Conservation (phyloP, 108 stramenopile genomes). For the Cyclotella kingstonii region DNA sequence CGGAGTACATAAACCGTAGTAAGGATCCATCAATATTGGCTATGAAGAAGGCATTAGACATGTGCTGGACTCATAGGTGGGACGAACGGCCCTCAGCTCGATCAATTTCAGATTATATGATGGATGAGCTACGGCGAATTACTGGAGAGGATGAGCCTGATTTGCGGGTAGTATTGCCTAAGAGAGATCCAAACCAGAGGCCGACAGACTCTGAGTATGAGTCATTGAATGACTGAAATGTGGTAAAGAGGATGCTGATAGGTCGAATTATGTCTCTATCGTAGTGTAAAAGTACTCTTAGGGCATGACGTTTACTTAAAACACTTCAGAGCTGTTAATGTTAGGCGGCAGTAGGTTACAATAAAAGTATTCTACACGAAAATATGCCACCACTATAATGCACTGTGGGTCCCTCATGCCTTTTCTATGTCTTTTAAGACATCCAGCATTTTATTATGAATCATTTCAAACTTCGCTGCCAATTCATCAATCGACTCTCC, state of each 20-base stretch:
- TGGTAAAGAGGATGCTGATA: no score
- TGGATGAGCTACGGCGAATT: constrained; percentile 24
- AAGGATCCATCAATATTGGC: constrained; percentile 39
- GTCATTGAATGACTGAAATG: constrained; percentile 26
- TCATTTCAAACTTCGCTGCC: constrained; percentile 66
- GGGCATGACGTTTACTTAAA: no score
- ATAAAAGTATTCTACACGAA: no score
- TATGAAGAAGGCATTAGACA: constrained; percentile 41
- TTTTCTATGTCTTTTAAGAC: no score
- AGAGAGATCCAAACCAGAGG: constrained; percentile 30
- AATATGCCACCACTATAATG: no score
- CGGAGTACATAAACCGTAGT: constrained; percentile 31
- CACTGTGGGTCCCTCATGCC: no score
- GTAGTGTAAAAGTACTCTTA: no score
- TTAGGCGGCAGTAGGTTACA: no score
- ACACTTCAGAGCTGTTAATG: no score
- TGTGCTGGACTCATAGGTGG: constrained; percentile 49
- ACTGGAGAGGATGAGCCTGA: constrained; percentile 38
- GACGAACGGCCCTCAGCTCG: constrained; percentile 31
- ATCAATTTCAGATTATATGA: constrained; percentile 29
- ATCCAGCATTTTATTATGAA: no score
- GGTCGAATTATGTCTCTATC: no score
- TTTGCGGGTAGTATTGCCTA: constrained; percentile 38
- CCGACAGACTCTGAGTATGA: constrained; percentile 29
- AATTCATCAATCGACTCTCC: constrained; percentile 61